Evolutionary conservation across 2,329 filamentous ascomycete genomes (phyloP).

Genomic region (Cercospora zeina): DNA sequence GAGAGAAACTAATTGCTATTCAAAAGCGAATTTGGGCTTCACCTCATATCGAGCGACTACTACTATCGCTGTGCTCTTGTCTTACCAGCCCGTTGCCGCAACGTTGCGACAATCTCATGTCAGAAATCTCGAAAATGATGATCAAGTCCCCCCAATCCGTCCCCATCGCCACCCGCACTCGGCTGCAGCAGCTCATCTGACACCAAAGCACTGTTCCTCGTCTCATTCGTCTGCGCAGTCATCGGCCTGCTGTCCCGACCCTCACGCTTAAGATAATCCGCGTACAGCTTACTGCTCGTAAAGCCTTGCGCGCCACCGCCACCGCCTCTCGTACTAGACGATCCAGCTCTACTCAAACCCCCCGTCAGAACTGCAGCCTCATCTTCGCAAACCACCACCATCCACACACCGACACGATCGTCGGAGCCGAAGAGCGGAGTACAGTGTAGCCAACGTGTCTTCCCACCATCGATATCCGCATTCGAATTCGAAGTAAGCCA

Average conservation of each 20-base stretch:
- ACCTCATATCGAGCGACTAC: background rate
- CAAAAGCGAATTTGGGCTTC: background rate
- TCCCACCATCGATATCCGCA: slow-evolving; percentile 25
- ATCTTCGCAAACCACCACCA: slow-evolving; percentile 50
- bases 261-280: slow-evolving; percentile 41
- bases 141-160: slow-evolving; percentile 31
- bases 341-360: slow-evolving; percentile 22
- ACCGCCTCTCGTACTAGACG: slow-evolving; percentile 5
- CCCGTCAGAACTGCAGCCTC: slow-evolving; percentile 35
- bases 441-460: slow-evolving; percentile 48
- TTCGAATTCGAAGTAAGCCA: slow-evolving; percentile 40
- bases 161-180: slow-evolving; percentile 29
- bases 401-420: slow-evolving; percentile 50
- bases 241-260: slow-evolving; percentile 28
- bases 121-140: slow-evolving; percentile 37
- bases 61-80: background rate
- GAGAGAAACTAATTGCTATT: background rate
- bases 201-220: background rate
- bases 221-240: slow-evolving; percentile 11
- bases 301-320: slow-evolving; percentile 23
- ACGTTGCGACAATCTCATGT: slow-evolving; percentile 1
- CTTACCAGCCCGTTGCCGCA: background rate
- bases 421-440: slow-evolving; percentile 48
- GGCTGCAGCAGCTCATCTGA: slow-evolving; percentile 13
- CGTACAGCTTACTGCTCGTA: slow-evolving; percentile 40